phyloP scores from a whole-genome alignment of 2,329 filamentous ascomycete genomes.

The Aureobasidium zeae region DNA sequence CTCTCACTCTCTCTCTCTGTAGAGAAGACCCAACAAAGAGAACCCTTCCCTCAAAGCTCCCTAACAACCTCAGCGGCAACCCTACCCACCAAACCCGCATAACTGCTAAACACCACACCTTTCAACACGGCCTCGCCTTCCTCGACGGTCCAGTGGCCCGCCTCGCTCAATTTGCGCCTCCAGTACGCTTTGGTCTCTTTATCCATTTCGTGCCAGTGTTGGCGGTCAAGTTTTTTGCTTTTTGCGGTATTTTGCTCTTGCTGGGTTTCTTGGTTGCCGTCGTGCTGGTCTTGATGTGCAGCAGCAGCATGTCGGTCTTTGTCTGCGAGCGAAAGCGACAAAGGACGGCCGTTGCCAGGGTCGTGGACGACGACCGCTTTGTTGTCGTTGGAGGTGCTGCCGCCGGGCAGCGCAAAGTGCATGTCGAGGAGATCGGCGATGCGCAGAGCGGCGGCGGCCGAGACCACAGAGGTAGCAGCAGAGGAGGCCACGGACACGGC shows the following conservation, averaged over 20 bases:
- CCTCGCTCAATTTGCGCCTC: constrained; percentile 58
- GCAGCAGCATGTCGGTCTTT: constrained; percentile 36
- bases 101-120: constrained; percentile 67
- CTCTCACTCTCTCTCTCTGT: too few relatives aligned
- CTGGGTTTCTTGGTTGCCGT: too few relatives aligned
- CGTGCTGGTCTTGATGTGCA: too few relatives aligned
- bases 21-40: too few relatives aligned
- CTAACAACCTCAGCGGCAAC: constrained; percentile 28
- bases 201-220: constrained; percentile 62
- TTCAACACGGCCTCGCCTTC: constrained; percentile 70
- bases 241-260: constrained; percentile 33
- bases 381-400: constrained; percentile 15
- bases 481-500: constrained; percentile 19
- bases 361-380: constrained; percentile 35
- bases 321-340: constrained; percentile 27
- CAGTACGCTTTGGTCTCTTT: constrained; percentile 55
- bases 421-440: constrained; percentile 20
- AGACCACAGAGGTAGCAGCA: constrained; percentile 15
- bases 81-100: constrained; percentile 53
- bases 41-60: constrained; percentile 6
- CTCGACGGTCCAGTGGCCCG: constrained; percentile 69
- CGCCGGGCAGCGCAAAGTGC: constrained; percentile 12
- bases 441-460: not conserved
- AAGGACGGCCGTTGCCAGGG: constrained; percentile 26
- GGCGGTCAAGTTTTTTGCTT: too few relatives aligned